A percentile compares a stretch with the other conserved stretches of the same genome.
Conservation (phyloP, 345 rosid species). For the Populus pruinosa region DNA sequence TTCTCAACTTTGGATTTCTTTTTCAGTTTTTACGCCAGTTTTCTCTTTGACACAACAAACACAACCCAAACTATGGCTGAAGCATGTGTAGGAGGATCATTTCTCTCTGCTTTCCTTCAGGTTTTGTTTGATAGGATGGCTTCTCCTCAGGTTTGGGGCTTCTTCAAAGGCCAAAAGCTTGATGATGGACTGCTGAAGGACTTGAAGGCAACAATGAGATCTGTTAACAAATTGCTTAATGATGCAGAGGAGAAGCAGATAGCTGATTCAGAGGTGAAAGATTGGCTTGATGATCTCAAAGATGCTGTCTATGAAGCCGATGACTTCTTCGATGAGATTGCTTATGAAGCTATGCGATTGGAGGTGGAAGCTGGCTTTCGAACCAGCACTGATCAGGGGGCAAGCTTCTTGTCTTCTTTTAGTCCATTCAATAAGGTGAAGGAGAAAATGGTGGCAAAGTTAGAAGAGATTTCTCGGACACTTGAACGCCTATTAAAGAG, state of each 20-base stretch:
- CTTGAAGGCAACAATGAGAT: not conserved
- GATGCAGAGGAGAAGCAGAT: slow-evolving; percentile 10
- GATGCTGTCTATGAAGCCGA: not conserved
- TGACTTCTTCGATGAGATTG: slow-evolving; percentile 9
- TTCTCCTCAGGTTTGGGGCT: not conserved
- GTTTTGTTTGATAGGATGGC: not conserved
- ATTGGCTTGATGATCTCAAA: not conserved
- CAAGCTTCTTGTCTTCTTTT: not conserved
- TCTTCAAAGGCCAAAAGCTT: not conserved
- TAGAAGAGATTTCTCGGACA: slow-evolving; percentile 3
- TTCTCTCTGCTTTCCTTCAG: not conserved
- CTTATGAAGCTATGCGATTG: not conserved
- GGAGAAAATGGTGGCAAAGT: not conserved
- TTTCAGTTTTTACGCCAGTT: too few species aligned
- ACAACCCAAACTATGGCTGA: not conserved
- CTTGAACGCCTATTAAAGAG: slow-evolving; percentile 7
- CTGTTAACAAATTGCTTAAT: not conserved
- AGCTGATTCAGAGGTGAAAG: not conserved
- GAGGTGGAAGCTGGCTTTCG: not conserved
- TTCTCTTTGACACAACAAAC: too few species aligned
- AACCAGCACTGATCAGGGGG: not conserved
- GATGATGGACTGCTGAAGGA: not conserved
- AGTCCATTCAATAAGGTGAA: not conserved
- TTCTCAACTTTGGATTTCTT: too few species aligned
- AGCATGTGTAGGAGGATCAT: not conserved